Conservation (phyloP, 139 green algal genomes). For the Ettlia oleoabundans region DNA sequence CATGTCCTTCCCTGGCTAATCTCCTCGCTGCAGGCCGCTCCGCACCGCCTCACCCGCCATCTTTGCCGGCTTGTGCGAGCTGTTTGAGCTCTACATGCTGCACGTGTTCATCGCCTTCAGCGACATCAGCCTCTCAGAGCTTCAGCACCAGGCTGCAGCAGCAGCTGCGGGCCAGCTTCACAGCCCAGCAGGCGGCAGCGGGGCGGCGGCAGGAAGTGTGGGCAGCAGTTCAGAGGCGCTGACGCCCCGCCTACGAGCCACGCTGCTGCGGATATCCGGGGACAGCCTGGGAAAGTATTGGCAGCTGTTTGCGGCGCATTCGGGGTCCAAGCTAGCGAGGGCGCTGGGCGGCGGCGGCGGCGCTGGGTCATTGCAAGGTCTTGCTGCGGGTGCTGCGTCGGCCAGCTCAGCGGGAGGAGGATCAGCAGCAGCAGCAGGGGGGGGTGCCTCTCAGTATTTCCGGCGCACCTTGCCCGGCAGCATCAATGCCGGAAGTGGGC, state of each 20-base stretch:
- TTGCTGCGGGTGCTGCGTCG: neutral
- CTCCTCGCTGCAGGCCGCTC: slow-evolving; percentile 41
- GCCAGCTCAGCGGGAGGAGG: neutral
- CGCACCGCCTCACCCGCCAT: slow-evolving; percentile 38
- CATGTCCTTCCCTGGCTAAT: neutral
- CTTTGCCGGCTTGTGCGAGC: slow-evolving; percentile 50
- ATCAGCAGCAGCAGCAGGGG: neutral
- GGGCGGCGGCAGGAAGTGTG: neutral
- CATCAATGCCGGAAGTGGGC: neutral
- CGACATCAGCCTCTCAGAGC: slow-evolving; percentile 37
- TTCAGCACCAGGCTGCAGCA: slow-evolving; percentile 19
- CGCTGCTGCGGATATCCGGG: slow-evolving; percentile 44
- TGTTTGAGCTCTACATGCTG: slow-evolving; percentile 65
- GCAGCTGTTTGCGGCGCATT: slow-evolving; percentile 22
- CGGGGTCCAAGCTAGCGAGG: slow-evolving; percentile 18
- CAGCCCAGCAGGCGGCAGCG: neutral
- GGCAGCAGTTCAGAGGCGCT: slow-evolving; percentile 15
- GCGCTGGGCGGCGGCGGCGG: slow-evolving; percentile 5
- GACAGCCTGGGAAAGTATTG: slow-evolving; percentile 42
- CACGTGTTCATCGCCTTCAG: slow-evolving; percentile 51
- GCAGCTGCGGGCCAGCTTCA: too few relatives aligned
- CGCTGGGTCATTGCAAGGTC: neutral
- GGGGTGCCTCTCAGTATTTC: neutral
- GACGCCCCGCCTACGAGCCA: slow-evolving; percentile 39
- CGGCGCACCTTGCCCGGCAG: slow-evolving; percentile 17